A percentile compares a stretch with the other conserved stretches of the same genome.
These are phyloP conservation scores for Clohesyomyces aquaticus DNA, from an alignment of 495 filamentous ascomycete genomes.

Conservation along the genomic window DNA sequence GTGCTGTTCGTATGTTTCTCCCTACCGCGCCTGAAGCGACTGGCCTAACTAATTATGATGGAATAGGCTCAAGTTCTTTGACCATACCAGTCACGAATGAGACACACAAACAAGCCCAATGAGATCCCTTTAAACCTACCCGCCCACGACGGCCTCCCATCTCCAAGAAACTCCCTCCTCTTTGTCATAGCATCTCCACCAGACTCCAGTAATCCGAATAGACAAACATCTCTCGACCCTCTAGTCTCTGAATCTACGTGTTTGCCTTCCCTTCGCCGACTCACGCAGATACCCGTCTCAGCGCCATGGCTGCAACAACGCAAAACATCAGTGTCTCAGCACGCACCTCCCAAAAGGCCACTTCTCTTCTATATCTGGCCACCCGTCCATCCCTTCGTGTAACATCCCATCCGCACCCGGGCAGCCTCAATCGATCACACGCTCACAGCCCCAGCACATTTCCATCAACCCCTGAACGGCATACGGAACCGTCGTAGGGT, in stretches of 20 bases:
- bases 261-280: neutral
- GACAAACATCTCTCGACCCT: neutral
- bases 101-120: too few relatives aligned
- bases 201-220: neutral
- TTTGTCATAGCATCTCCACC: too few relatives aligned
- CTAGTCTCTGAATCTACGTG: neutral
- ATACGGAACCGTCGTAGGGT: too few relatives aligned
- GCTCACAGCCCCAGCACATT: neutral
- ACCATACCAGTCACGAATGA: neutral
- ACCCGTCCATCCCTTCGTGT: neutral
- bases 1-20: neutral
- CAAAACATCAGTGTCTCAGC: neutral
- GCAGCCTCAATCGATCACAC: neutral
- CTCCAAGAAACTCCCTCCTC: too few relatives aligned
- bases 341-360: neutral
- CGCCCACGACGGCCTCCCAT: too few relatives aligned
- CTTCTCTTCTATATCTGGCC: neutral
- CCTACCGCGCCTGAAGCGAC: neutral
- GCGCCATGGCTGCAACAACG: neutral
- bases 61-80: neutral
- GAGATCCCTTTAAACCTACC: too few relatives aligned
- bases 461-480: neutral
- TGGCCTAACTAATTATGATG: neutral
- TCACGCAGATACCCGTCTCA: neutral
- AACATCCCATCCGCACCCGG: neutral